Base-by-base conservation (phyloP, 495 filamentous ascomycete species). In the Hypoxylon trugodes region DNA sequence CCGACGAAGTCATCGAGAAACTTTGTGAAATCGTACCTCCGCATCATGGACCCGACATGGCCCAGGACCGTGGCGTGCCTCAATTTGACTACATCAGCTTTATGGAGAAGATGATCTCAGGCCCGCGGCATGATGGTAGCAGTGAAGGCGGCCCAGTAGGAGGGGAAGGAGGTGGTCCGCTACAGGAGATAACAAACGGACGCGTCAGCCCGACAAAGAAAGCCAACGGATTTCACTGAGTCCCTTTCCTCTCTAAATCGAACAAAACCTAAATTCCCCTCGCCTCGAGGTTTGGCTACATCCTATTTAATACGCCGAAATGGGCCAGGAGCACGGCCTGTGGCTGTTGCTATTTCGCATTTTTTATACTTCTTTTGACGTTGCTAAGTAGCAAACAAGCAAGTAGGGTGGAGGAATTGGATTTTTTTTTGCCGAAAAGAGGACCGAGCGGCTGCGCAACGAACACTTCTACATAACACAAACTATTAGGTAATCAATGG, bases 1-100 rank as follows among this genome's bases (percentile, higher is more conserved):
- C 95, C 0, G 96, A 98, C 68, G 92, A 96, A 49, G 86, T 98
- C 37, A 96, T 98, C 55, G 94, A 97, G 45, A 89, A 97, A 69
- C 82, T 98, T 12, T 84, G 95, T 50, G 82, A 89, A 69, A 91
- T 90, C 30, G 95, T 98, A 81, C 96, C 95, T 3, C 64, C 73
- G 40, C 92, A 96, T 69, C 81, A 81, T 49, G 93, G 93, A 0
- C 90, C 90, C 4, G 91, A 95, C 69, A 76, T 91, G 66, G 82
- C 89, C 46, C 86, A 90, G 69, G 92, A 96, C 72, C 78, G 90
- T 16, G 86, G 92, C 25, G 64, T 88, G 61, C 76, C 86, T 50
- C 93, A 96, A 75, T 97, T 85, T 70, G 93, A 97, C 76, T 97
- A 97, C 73, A 89, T 96, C 59, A 87, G 83, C 55, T 97, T 96